Evolutionary conservation across 2,329 filamentous ascomycete species (phyloP), one percentile per base, ranked within the genome.

Genomic region (Massarina eburnea): DNA sequence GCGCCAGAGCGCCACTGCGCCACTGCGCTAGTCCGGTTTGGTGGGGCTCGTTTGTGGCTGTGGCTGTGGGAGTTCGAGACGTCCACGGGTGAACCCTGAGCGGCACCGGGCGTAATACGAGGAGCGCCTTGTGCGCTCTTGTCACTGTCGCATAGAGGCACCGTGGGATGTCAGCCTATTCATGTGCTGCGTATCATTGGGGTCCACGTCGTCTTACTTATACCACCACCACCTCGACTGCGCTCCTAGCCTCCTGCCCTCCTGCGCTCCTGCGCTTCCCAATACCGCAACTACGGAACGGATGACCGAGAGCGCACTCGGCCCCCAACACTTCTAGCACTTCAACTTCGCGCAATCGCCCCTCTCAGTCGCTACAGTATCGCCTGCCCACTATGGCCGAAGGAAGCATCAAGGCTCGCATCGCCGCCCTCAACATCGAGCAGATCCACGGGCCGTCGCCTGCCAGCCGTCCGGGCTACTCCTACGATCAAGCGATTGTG

Each of bases 381-480:
- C 35, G n/a, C 21, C 8, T n/a, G 3, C 14, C 6, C 53, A 55
- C 46, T 35, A 71, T 71, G 68, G 64, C 62, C 35, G 62, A 67
- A 43, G 45, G 47, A 39, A 71, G 72, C 17, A 73, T 78, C 55
- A 71, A 70, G 49, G 70, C 72, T 38, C 73, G 76, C 46, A 77
- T 78, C 45, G 75, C 75, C 2, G 71, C 73, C 2, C 58, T 78
- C 41, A 76, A 77, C 51, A 64, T 77, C 32, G 68, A 75, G 35
- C 68, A 77, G 50, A 72, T 76, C 14, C 62, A 69, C 39, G 70
- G 67, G 8, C 64, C 64, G 8, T 52, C 66, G 7, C 71, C 72
- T 14, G 57, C 57, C 26, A 52, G 59, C 4, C 58, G 67, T 38
- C 67, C 73, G 21, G 56, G 66, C 6, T 70, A 66, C 45, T 63